phyloP scores from a whole-genome alignment of 176 grass and related monocot species.

The Puccinellia tenuiflora region DNA sequence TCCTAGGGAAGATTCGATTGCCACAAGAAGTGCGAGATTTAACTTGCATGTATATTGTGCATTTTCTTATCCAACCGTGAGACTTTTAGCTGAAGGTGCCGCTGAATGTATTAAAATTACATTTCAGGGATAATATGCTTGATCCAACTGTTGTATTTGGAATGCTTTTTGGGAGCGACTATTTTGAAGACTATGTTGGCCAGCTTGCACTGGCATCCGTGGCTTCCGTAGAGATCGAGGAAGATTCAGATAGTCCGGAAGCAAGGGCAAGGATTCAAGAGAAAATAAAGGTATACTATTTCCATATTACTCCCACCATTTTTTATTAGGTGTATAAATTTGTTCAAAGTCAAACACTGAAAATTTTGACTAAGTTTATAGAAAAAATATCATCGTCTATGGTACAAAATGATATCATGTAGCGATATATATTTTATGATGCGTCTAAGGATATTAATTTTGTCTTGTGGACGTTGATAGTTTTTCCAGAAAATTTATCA shows the following conservation, averaged over 20 bases:
- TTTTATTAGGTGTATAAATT: neutral
- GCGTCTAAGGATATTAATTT: neutral
- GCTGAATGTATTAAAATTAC: too few species aligned
- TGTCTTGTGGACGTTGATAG: neutral
- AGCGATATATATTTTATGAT: neutral
- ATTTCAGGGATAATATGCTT: constrained; percentile 81
- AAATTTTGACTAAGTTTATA: neutral
- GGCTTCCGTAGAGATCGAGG: constrained; percentile 70
- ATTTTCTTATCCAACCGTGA: too few species aligned
- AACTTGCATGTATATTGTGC: too few species aligned
- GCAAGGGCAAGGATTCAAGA: constrained; percentile 67
- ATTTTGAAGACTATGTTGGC: constrained; percentile 95
- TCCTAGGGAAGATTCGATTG: too few species aligned
- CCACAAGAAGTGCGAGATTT: too few species aligned
- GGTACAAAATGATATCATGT: neutral
- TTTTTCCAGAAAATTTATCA: neutral
- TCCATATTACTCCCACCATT: neutral
- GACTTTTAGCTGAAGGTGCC: too few species aligned
- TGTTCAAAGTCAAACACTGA: neutral
- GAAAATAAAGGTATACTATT: constrained; percentile 67
- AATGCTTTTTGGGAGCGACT: constrained; percentile 98
- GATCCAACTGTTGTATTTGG: constrained; percentile 95
- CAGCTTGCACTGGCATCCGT: constrained; percentile 88
- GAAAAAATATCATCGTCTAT: neutral
- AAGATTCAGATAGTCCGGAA: constrained; percentile 55